These are phyloP conservation scores for Basipetospora chlamydospora DNA, from an alignment of 2,329 filamentous ascomycete genomes.

Conservation along the genomic window DNA sequence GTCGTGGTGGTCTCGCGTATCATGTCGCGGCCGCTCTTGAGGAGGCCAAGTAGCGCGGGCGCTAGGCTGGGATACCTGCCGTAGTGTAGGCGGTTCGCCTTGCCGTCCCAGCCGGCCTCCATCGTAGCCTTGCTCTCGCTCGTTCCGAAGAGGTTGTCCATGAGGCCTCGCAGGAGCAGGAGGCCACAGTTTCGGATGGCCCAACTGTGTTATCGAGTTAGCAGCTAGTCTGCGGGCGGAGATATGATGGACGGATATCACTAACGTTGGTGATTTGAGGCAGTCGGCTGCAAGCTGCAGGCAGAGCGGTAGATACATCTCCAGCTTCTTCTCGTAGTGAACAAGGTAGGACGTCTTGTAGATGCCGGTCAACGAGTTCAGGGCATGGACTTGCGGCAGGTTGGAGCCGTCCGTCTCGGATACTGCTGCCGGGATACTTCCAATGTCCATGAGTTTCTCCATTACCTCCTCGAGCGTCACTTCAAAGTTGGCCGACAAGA, in stretches of 20 bases:
- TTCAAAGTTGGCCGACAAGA: conserved; percentile 58
- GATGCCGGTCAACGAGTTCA: conserved; percentile 86
- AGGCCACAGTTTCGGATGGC: conserved; percentile 87
- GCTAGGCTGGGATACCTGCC: conserved; percentile 53
- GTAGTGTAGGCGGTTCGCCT: conserved; percentile 52
- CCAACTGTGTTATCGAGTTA: conserved; percentile 42
- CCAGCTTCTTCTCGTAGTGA: conserved; percentile 55
- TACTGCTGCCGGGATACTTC: conserved; percentile 34
- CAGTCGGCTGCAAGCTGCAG: conserved; percentile 69
- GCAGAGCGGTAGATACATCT: conserved; percentile 57
- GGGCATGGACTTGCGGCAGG: conserved; percentile 81
- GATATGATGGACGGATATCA: conserved; percentile 5
- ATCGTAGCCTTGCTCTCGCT: conserved; percentile 52
- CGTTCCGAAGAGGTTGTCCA: conserved; percentile 64
- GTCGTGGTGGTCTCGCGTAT: conserved; percentile 21
- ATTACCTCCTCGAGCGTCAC: conserved; percentile 34
- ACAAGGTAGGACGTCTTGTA: conserved; percentile 72
- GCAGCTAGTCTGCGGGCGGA: background rate
- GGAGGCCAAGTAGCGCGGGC: conserved; percentile 45
- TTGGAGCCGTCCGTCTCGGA: conserved; percentile 48
- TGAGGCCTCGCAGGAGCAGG: conserved; percentile 73
- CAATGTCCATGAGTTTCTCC: conserved; percentile 43
- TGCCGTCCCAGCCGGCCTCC: conserved; percentile 49
- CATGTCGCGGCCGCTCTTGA: conserved; percentile 36
- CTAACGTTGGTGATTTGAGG: conserved; percentile 62